phyloP scores from a whole-genome alignment of 108 stramenopile genomes.

The Pseudonitzschia multistriata region DNA sequence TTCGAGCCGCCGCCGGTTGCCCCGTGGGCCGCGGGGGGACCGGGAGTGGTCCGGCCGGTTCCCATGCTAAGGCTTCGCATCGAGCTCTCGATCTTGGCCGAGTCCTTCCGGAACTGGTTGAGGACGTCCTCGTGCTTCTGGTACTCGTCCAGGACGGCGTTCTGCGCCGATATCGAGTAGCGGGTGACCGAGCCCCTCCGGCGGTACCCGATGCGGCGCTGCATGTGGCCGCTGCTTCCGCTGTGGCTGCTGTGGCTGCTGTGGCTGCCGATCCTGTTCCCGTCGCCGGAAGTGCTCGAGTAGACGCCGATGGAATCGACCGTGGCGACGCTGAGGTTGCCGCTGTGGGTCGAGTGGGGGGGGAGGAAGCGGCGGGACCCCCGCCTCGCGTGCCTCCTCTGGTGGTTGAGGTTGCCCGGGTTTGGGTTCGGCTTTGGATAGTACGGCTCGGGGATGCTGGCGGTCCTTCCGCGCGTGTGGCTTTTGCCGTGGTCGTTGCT shows the following conservation, averaged over 20 bases:
- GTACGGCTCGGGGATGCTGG: no score
- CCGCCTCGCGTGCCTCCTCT: no score
- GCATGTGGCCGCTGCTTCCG: not conserved
- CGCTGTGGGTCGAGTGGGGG: not conserved
- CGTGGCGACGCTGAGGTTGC: not conserved
- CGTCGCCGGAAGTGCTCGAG: not conserved
- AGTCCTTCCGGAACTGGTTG: constrained; percentile 25
- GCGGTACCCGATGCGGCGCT: constrained; percentile 27
- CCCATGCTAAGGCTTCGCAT: not conserved
- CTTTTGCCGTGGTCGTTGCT: not conserved
- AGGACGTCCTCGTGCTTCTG: constrained; percentile 23
- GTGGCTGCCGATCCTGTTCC: not conserved
- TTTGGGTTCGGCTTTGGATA: no score
- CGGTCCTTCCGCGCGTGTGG: no score
- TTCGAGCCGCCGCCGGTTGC: no score
- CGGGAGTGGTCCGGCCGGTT: not conserved
- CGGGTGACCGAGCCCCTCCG: constrained; percentile 37
- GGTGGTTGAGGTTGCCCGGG: no score
- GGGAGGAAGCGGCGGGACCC: not conserved
- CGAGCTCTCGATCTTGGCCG: not conserved
- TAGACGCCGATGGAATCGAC: not conserved
- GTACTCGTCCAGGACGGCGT: constrained; percentile 27
- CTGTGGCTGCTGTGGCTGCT: not conserved
- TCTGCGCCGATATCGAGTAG: constrained; percentile 23
- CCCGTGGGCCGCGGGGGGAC: no score